Evolutionary conservation across 129 eudicot species (phyloP).

Genomic region (Pulicaria dysenterica): DNA sequence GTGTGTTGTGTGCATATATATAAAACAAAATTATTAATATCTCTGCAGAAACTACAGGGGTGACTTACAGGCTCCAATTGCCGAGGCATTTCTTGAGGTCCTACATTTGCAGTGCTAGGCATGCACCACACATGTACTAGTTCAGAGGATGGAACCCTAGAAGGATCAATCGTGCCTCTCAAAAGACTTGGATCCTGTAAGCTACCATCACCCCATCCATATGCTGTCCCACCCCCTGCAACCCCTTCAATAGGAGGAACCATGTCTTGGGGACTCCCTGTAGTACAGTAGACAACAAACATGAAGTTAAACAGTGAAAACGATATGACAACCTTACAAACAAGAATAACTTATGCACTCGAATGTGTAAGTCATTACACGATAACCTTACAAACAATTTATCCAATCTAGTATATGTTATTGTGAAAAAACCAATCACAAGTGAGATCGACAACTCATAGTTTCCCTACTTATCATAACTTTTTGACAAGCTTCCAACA

Average conservation of each 20-base stretch:
- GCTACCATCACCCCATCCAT: constrained; percentile 85
- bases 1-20: too few relatives aligned
- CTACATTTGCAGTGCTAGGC: constrained; percentile 95
- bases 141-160: constrained; percentile 75
- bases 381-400: constrained; percentile 6
- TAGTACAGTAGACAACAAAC: constrained; percentile 14
- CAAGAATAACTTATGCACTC: neutral
- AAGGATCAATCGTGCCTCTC: constrained; percentile 73
- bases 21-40: too few relatives aligned
- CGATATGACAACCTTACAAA: too few relatives aligned
- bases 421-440: constrained; percentile 1
- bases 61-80: constrained; percentile 75
- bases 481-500: neutral
- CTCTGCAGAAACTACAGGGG: neutral
- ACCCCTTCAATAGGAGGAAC: constrained; percentile 98
- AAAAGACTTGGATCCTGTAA: constrained; percentile 50
- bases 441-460: neutral
- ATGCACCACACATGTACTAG: constrained; percentile 89
- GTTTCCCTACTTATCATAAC: neutral
- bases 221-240: constrained; percentile 97
- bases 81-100: constrained; percentile 91
- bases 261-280: constrained; percentile 68
- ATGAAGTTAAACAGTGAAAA: neutral
- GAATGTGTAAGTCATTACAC: constrained; percentile 12
- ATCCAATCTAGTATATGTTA: constrained; percentile 5